Evolutionary conservation across 2,329 filamentous ascomycete species (phyloP), one percentile per base, ranked within the genome.

Genomic region (Alternaria solani): DNA sequence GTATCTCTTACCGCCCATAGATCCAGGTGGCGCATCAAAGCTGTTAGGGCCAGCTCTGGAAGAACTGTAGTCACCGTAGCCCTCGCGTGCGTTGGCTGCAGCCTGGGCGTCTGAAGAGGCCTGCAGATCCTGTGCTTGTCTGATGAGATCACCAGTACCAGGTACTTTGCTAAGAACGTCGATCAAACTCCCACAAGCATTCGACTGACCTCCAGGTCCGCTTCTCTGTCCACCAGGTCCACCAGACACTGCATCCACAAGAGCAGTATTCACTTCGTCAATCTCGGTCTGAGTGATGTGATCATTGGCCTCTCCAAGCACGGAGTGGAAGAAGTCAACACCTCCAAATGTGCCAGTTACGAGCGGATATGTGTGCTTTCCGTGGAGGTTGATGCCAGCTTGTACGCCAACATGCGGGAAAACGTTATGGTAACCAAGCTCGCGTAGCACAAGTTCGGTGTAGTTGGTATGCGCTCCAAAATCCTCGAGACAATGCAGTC

Each of bases 131-230:
- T 76, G 70, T 2, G 84, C 84, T 72, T 86, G 81, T 47, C 81
- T 73, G 11, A 81, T 78, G 1, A 85, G 76, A 25, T 75, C 74
- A 20, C 80, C 74, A 36, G 82, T 83, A 6, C 76, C 87, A 54
- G 94, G 94, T 3, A 98, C 84, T 72, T 94, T 90, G 46, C 86
- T 84, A 23, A 97, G 80, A 3, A 95, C 84, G 28, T 89, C 87
- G 51, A 91, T 89, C 64, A 98, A 72, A 7, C 76, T 76, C 42
- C 72, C 73, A 12, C 74, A 74, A 11, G 74, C 61, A 9, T 70
- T 67, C 6, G 74, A 61, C n/a, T 73, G 73, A 26, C 74, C 76
- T 51, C 69, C 71, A 7, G 70, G 72, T 6, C 75, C 71, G 38
- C 72, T 68, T 49, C 72, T 42, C 38, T 55, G 75, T 0, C 60